These are phyloP conservation scores for Taiwanofungus camphoratus DNA, from an alignment of 1,284 basidiomycete genomes.

Conservation along the genomic window DNA sequence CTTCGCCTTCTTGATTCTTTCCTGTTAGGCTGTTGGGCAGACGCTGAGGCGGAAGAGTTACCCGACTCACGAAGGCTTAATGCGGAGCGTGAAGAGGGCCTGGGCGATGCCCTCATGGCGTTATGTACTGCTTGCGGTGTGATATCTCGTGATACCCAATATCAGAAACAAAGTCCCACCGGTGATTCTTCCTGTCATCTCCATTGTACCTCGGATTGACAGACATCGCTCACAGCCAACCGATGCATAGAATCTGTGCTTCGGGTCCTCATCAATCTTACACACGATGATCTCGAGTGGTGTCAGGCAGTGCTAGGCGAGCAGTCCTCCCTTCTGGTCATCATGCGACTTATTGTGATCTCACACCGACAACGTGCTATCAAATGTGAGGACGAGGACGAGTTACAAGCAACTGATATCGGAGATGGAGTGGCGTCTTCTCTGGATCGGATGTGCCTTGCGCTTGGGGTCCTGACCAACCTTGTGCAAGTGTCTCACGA, in stretches of 20 bases:
- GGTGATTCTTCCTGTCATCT: conserved; percentile 12
- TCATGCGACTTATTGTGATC: conserved; percentile 40
- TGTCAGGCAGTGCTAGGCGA: conserved; percentile 40
- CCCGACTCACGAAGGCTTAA: conserved; percentile 14
- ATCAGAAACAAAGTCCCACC: conserved; percentile 12
- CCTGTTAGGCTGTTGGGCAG: conserved; percentile 50
- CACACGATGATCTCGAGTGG: conserved; percentile 55
- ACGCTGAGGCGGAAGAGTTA: conserved; percentile 16
- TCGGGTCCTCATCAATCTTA: conserved; percentile 63
- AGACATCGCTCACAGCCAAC: conserved; percentile 27
- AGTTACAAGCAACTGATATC: conserved; percentile 15
- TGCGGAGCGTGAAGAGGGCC: conserved; percentile 20
- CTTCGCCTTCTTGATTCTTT: conserved; percentile 57
- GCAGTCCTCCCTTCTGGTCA: conserved; percentile 37
- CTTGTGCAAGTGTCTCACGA: conserved; percentile 52
- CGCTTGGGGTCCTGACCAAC: conserved; percentile 67
- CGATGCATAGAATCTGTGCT: conserved; percentile 52
- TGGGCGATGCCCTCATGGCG: conserved; percentile 38
- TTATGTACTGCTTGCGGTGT: conserved; percentile 38
- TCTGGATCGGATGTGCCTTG: conserved; percentile 63
- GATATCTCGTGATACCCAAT: conserved; percentile 22
- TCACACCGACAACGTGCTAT: conserved; percentile 25
- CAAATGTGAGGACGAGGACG: conserved; percentile 14
- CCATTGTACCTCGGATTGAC: neutral
- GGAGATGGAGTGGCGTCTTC: conserved; percentile 29